Base-by-base conservation (phyloP, 192 early-diverging fungal genomes). In the Mortierella alpina region DNA sequence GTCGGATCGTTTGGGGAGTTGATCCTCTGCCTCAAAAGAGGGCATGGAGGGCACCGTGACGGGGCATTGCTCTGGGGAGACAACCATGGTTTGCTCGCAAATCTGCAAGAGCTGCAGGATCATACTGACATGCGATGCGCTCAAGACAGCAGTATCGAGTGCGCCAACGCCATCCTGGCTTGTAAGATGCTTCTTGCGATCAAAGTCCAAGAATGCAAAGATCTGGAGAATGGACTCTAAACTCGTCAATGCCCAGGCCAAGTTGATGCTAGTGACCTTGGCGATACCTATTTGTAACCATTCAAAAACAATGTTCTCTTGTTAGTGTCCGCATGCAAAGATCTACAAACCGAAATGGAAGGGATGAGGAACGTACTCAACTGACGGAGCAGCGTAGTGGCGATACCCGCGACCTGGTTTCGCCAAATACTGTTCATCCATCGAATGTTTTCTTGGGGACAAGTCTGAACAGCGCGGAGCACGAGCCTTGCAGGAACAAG, bases 401-500 rank as follows among this genome's bases (percentile, higher is more conserved):
- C 67, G 50, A 85, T 78, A 22, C 69, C 66, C 20, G 72, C 55
- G 45, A 78, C 72, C 54, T 82, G 80, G 14, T 85, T 72, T 18
- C 53, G 54, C 65, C 77, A 71, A 42, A 72, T 49, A 39, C 68
- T 71, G 18, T 85, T 77, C 81, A 74, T 78, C 67, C 70, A 74
- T 1, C 69, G 70, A 22, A 79, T 78, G 10, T 20, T 70, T n/a
- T 66, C 72, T 56, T 78, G 73, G 1, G 80, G 75, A 40, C 80
- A 85, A 2, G 80, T 75, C 31, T 75, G 71, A 18, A 85, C 51
- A 11, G 57, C 64, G 23, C 84, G 62, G 15, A 82, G 66, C 39
- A 85, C 61, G 13, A 85, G 75, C 57, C 80, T 69, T 13, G 68
- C 56, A 42, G 75, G 80, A 51, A 83, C 75, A 12, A 85, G 53